phyloP scores from a whole-genome alignment of 176 grass and related monocot genomes.

The Panicum miliaceum region DNA sequence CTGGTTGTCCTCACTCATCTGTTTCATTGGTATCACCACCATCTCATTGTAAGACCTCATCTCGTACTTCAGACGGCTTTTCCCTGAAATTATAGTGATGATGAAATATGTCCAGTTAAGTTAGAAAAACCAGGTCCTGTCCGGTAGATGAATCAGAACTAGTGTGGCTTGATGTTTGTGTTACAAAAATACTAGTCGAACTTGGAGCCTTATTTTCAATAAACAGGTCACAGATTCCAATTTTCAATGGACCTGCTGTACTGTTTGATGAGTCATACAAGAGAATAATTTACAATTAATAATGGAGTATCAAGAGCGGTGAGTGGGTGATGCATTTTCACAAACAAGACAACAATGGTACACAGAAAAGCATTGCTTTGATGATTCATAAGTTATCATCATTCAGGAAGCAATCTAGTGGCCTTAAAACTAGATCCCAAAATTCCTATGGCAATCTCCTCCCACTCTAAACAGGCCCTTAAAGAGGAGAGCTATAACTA shows the following conservation, averaged over 20 bases:
- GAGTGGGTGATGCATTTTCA: neutral
- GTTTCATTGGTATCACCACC: slow-evolving; percentile 79
- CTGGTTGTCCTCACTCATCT: slow-evolving; percentile 96
- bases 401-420: neutral
- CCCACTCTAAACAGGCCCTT: too few relatives aligned
- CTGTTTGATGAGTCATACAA: neutral
- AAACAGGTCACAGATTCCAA: neutral
- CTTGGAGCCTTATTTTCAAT: neutral
- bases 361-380: neutral
- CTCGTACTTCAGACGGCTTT: slow-evolving; percentile 73
- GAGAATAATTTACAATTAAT: neutral
- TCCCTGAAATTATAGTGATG: slow-evolving; percentile 53
- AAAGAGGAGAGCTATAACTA: neutral
- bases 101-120: slow-evolving; percentile 10
- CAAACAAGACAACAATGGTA: neutral
- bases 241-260: neutral
- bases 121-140: neutral
- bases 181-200: slow-evolving; percentile 16
- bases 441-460: neutral
- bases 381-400: neutral
- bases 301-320: neutral
- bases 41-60: slow-evolving; percentile 88
- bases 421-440: neutral
- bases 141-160: slow-evolving; percentile 12
- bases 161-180: neutral